These are phyloP conservation scores for Annona squamosa DNA, from an alignment of 164 flowering plant genomes.

Conservation along the genomic window DNA sequence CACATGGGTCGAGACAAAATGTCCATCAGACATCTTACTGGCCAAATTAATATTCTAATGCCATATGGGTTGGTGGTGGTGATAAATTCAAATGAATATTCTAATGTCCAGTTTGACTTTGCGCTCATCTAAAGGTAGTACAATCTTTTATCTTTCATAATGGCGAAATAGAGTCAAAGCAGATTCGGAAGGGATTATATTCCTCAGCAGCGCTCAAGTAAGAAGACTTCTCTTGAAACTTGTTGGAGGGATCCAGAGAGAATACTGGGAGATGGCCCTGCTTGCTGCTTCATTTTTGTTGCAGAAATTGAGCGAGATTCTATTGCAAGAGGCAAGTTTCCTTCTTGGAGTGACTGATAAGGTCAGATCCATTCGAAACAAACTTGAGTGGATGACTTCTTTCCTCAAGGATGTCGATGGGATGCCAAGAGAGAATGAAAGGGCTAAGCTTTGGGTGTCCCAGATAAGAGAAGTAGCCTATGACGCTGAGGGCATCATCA, in stretches of 20 bases:
- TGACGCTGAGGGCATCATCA: constrained; percentile 2
- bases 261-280: neutral
- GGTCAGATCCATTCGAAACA: neutral
- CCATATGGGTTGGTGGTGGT: too few species aligned
- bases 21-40: too few species aligned
- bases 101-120: too few species aligned
- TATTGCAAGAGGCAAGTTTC: neutral
- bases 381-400: constrained; percentile 2
- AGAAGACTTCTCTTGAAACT: too few species aligned
- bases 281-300: neutral
- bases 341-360: neutral
- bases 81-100: too few species aligned
- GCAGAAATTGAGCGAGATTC: neutral
- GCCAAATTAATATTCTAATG: too few species aligned
- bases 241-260: neutral
- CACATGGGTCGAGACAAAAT: too few species aligned
- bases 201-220: too few species aligned
- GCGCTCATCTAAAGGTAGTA: too few species aligned
- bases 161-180: too few species aligned
- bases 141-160: too few species aligned
- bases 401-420: constrained; percentile 3
- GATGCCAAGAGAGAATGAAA: neutral
- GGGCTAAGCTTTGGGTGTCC: neutral
- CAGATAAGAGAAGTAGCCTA: neutral
- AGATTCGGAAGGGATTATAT: too few species aligned